A percentile compares a stretch with the other conserved stretches of the same genome.
Evolutionary conservation across 1,284 basidiomycete species (phyloP).

Genomic region (Phellopilus nigrolimitatus): DNA sequence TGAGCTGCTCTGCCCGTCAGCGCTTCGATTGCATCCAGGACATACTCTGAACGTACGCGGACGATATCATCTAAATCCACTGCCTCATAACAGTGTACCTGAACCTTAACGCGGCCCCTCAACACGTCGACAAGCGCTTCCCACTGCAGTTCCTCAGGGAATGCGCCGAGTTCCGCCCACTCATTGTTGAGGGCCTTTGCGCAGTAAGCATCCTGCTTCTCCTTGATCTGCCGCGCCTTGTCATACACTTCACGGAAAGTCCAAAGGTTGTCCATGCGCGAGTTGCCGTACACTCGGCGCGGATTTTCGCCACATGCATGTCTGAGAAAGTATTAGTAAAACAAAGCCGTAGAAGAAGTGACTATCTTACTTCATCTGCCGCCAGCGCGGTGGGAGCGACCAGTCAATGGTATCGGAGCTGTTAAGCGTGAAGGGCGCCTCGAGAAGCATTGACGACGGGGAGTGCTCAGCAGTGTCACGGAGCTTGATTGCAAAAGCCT

Average conservation of each 20-base stretch:
- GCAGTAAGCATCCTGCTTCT: slow-evolving; percentile 73
- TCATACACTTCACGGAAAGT: slow-evolving; percentile 52
- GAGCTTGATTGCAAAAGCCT: slow-evolving; percentile 67
- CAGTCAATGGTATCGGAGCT: slow-evolving; percentile 29
- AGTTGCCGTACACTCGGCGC: slow-evolving; percentile 32
- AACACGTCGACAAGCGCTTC: slow-evolving; percentile 87
- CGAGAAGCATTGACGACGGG: slow-evolving; percentile 58
- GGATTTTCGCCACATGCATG: slow-evolving; percentile 40
- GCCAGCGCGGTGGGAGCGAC: slow-evolving; percentile 41
- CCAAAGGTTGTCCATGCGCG: slow-evolving; percentile 44
- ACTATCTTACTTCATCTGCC: slow-evolving; percentile 53
- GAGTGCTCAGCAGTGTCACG: slow-evolving; percentile 53
- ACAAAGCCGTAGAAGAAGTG: neutral
- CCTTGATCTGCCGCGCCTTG: slow-evolving; percentile 69
- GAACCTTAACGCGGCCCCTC: slow-evolving; percentile 73
- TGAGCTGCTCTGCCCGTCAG: slow-evolving; percentile 39
- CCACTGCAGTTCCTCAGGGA: slow-evolving; percentile 78
- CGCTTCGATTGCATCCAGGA: neutral
- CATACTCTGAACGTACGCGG: slow-evolving; percentile 43
- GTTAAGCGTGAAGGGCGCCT: slow-evolving; percentile 48
- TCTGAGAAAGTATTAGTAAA: slow-evolving; percentile 23
- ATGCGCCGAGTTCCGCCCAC: slow-evolving; percentile 58
- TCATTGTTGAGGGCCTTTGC: slow-evolving; percentile 47
- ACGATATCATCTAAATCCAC: slow-evolving; percentile 77
- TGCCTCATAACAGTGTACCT: slow-evolving; percentile 77